Evolutionary conservation across 78 protist species (phyloP).

Genomic region (Acrasis kona): DNA sequence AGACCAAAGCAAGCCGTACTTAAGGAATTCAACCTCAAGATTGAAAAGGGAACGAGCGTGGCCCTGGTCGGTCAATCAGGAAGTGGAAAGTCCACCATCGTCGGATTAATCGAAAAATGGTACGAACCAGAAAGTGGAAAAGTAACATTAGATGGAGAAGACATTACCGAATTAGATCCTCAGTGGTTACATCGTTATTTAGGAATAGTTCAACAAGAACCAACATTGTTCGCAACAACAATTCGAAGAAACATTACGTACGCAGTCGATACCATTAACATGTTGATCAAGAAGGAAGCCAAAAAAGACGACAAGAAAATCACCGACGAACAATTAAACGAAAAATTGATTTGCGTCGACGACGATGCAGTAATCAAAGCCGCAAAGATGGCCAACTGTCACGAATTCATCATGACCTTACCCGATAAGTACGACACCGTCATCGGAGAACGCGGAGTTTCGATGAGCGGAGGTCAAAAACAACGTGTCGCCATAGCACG

Average conservation of each 20-base stretch:
- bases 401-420: slow-evolving; percentile 24
- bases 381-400: slow-evolving; percentile 43
- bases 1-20: slow-evolving; percentile 39
- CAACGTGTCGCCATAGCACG: slow-evolving; percentile 34
- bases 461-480: slow-evolving; percentile 87
- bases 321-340: too few relatives aligned
- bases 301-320: too few relatives aligned
- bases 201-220: background rate
- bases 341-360: too few relatives aligned
- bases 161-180: background rate
- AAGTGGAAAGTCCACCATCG: slow-evolving; percentile 57
- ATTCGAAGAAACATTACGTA: background rate
- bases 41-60: slow-evolving; percentile 46
- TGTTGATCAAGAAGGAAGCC: too few relatives aligned
- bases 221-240: background rate
- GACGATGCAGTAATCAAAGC: slow-evolving; percentile 11
- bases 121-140: background rate
- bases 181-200: background rate
- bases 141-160: background rate
- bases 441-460: slow-evolving; percentile 68
- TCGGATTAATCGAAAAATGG: background rate
- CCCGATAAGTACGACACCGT: slow-evolving; percentile 53
- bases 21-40: slow-evolving; percentile 9
- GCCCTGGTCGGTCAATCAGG: slow-evolving; percentile 86
- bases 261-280: background rate